Percentiles rank a stretch among this genome's conserved stretches.
These are phyloP conservation scores for Mycena leptocephala DNA, from an alignment of 768 basidiomycete genomes.

Conservation along the genomic window DNA sequence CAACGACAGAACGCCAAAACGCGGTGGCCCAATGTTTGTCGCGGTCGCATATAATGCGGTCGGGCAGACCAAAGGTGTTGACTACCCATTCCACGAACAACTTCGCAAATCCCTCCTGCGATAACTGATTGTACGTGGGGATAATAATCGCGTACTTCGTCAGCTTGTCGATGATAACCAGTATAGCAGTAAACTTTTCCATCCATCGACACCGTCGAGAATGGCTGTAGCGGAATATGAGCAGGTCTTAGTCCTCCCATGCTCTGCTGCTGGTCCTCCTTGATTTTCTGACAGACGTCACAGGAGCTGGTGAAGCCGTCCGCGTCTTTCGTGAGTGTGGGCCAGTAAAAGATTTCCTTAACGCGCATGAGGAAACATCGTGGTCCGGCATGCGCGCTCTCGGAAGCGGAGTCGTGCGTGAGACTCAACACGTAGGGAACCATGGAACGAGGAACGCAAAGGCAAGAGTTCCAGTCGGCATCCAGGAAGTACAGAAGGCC, in stretches of 20 bases:
- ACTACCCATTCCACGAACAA: too few species aligned
- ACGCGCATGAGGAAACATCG: too few species aligned
- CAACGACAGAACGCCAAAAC: constrained; percentile 34
- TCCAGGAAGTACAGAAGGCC: too few species aligned
- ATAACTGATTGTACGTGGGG: constrained; percentile 30
- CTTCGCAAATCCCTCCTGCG: constrained; percentile 15
- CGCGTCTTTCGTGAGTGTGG: too few species aligned
- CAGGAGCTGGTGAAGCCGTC: neutral
- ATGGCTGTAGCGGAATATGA: neutral
- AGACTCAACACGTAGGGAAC: too few species aligned
- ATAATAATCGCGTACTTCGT: constrained; percentile 55
- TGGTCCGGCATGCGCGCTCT: too few species aligned
- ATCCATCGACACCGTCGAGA: constrained; percentile 4
- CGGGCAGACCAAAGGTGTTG: constrained; percentile 6
- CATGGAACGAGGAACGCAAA: too few species aligned
- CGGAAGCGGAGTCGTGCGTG: too few species aligned
- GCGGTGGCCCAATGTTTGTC: constrained; percentile 26
- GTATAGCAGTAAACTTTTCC: constrained; percentile 39
- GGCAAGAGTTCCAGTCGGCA: too few species aligned
- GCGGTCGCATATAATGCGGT: constrained; percentile 17
- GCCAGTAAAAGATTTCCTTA: too few species aligned
- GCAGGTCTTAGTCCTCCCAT: constrained; percentile 13
- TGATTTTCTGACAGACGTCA: constrained; percentile 20
- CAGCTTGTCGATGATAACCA: constrained; percentile 48
- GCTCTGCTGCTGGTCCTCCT: neutral